phyloP scores from a whole-genome alignment of 257 asterid genomes.

The Forsythia viridissima region DNA sequence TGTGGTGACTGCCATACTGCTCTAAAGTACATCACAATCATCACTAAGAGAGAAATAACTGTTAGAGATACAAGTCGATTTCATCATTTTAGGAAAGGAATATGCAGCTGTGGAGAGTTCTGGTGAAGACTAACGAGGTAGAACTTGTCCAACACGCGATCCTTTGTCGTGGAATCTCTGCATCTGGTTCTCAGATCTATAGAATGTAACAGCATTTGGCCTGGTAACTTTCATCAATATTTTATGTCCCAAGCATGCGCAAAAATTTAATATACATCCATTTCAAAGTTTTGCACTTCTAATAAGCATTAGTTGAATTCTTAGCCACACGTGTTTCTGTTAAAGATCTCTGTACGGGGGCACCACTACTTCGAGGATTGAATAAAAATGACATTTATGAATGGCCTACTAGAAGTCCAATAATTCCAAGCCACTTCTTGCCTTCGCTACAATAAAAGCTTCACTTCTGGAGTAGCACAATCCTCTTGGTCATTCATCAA shows the following conservation, averaged over 20 bases:
- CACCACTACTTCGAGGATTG: no score
- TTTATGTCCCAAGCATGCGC: background rate
- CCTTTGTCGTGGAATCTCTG: background rate
- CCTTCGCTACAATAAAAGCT: background rate
- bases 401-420: background rate
- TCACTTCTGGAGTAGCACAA: background rate
- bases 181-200: background rate
- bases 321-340: background rate
- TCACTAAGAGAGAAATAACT: conserved; percentile 58
- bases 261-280: background rate
- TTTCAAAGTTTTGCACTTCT: background rate
- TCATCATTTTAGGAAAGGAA: conserved; percentile 76
- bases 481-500: background rate
- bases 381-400: no score
- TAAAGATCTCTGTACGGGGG: no score
- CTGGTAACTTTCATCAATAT: conserved; percentile 6
- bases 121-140: conserved; percentile 46
- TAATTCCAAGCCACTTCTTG: background rate
- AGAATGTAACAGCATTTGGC: conserved; percentile 7
- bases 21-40: conserved; percentile 50
- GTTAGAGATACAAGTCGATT: conserved; percentile 75
- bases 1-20: conserved; percentile 82
- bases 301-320: background rate
- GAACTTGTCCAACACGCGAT: background rate
- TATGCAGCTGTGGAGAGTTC: conserved; percentile 76